Evolutionary conservation across 148 eudicot genomes (phyloP).

Genomic region (Rhododendron griersonianum): DNA sequence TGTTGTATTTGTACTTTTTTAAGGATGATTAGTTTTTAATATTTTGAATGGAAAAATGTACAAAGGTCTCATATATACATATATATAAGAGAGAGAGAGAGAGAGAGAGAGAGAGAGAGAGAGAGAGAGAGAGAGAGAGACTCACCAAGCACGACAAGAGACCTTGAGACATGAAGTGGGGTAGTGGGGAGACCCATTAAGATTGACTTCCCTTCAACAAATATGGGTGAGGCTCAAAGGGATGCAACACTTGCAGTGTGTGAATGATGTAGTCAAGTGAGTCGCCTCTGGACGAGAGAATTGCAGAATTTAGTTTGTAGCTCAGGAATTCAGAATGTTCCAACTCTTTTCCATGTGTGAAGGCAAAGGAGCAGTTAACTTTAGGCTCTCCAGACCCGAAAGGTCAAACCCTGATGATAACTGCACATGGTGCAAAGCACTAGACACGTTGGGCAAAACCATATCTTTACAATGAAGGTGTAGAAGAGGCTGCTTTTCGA

Average conservation of each 20-base stretch:
- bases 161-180: constrained; percentile 64
- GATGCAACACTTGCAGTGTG: constrained; percentile 69
- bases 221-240: constrained; percentile 68
- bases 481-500: constrained; percentile 58
- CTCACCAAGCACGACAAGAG: constrained; percentile 78
- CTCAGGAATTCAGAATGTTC: constrained; percentile 30
- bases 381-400: constrained; percentile 40
- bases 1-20: no score
- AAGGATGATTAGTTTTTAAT: no score
- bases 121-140: neutral
- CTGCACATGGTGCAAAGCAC: constrained; percentile 38
- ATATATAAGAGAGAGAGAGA: no score
- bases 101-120: neutral
- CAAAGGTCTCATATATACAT: no score
- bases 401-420: constrained; percentile 32
- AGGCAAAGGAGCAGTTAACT: constrained; percentile 72
- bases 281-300: neutral
- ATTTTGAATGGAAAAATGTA: no score
- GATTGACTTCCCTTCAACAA: constrained; percentile 58
- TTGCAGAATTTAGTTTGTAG: neutral
- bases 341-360: constrained; percentile 92
- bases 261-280: constrained; percentile 64
- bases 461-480: constrained; percentile 89
- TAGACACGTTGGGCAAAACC: constrained; percentile 57
- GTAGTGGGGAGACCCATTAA: constrained; percentile 71